phyloP scores from a whole-genome alignment of 192 early-diverging fungal species.

The Lunasporangiospora selenospora region DNA sequence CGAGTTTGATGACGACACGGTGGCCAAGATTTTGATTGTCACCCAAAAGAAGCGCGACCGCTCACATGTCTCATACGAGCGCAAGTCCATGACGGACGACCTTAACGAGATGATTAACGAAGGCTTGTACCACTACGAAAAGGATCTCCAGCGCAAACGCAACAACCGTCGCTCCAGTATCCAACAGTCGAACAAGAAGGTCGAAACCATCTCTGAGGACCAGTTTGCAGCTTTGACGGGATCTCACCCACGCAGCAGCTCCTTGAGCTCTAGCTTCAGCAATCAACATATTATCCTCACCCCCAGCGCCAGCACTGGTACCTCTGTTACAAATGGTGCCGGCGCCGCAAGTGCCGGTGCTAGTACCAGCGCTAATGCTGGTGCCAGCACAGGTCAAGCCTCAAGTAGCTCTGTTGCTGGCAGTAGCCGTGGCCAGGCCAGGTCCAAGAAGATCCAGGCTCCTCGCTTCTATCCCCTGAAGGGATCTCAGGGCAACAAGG shows the following conservation, averaged over 20 bases:
- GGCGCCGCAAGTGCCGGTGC: background rate
- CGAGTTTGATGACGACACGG: constrained; percentile 84
- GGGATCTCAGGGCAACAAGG: constrained; percentile 12
- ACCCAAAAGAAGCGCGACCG: constrained; percentile 74
- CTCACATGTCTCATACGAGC: constrained; percentile 72
- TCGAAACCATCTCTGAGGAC: constrained; percentile 63
- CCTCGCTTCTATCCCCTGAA: constrained; percentile 54
- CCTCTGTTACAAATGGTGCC: too few relatives aligned
- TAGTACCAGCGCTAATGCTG: background rate
- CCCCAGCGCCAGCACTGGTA: too few relatives aligned
- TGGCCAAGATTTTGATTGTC: constrained; percentile 85
- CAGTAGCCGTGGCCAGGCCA: constrained; percentile 16
- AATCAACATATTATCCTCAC: too few relatives aligned
- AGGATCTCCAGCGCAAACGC: constrained; percentile 68
- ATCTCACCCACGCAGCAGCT: constrained; percentile 25
- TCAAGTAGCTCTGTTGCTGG: too few relatives aligned
- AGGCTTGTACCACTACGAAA: constrained; percentile 85
- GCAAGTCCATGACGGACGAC: constrained; percentile 71
- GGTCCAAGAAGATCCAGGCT: constrained; percentile 35
- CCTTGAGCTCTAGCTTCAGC: constrained; percentile 32
- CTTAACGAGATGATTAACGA: constrained; percentile 91
- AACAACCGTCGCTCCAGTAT: constrained; percentile 18
- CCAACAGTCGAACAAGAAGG: constrained; percentile 56
- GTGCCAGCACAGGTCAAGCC: too few relatives aligned
- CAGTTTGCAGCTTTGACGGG: constrained; percentile 64